A percentile compares a stretch with the other conserved stretches of the same genome.
These are phyloP conservation scores for Malassezia arunalokei DNA, from an alignment of 1,284 basidiomycete species.

Conservation along the genomic window DNA sequence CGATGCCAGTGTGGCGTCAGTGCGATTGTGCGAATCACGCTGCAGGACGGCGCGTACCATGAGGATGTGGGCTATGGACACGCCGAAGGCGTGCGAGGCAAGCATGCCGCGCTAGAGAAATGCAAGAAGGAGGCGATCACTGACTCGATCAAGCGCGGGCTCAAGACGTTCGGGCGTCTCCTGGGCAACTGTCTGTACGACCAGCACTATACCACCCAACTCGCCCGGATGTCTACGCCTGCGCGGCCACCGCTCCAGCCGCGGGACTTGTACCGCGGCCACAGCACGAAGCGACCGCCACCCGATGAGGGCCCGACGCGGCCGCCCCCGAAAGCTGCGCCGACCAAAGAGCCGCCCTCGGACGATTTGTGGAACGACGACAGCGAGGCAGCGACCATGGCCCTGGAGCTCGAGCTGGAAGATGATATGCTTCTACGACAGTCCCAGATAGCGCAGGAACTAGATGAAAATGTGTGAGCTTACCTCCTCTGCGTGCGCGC, in stretches of 20 bases:
- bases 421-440: conserved; percentile 13
- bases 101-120: conserved; percentile 83
- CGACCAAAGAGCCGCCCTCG: background rate
- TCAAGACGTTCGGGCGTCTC: conserved; percentile 84
- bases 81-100: conserved; percentile 70
- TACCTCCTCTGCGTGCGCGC: conserved; percentile 13
- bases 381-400: conserved; percentile 20
- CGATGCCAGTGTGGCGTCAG: conserved; percentile 64
- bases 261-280: conserved; percentile 7
- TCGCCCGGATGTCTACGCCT: conserved; percentile 65
- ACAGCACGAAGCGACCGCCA: conserved; percentile 1
- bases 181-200: conserved; percentile 93
- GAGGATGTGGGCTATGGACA: conserved; percentile 71
- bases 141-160: conserved; percentile 76
- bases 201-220: conserved; percentile 69
- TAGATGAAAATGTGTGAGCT: conserved; percentile 5
- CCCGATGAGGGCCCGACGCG: background rate
- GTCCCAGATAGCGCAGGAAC: conserved; percentile 15
- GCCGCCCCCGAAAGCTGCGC: background rate
- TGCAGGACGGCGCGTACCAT: conserved; percentile 77
- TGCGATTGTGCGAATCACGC: conserved; percentile 71
- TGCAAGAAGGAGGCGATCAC: conserved; percentile 97
- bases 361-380: background rate
- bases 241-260: conserved; percentile 39
- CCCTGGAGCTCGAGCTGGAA: conserved; percentile 20